Base-by-base conservation (phyloP, 441 rosid genomes). In the Omphalea diandra region DNA sequence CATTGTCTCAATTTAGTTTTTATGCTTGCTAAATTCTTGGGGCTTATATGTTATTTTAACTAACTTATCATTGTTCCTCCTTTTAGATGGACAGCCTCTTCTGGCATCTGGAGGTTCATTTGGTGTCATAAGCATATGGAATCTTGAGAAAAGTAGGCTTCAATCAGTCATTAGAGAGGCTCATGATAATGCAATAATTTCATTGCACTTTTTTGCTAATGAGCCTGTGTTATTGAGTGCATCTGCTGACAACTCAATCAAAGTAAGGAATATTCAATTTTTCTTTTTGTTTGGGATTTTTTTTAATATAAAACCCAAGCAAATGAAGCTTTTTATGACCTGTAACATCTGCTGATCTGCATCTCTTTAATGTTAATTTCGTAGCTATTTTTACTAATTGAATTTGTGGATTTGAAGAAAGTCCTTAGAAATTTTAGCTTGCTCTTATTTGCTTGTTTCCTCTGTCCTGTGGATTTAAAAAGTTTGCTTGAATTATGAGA, bases 171-270 rank as follows among this genome's bases (percentile, higher is more conserved):
- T 95, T 41, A 85, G 87, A 75, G 98, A 95, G 78, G 99, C 99
- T 74, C 98, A 95, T 86, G 96, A 93, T 73, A 87, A 82, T 76
- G 82, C 98, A 55, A 73, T 95, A 65, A 76, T 86, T 76, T 86
- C 97, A 40, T 81, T 95, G 81, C 92, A 88, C 77, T 95, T 93
- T 77, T 87, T 95, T 38, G 98, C 98, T 29, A 90, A 90, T 80
- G 98, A 95, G 77, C 99, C 99, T 69, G 98, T 95, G 68, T 84
- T 95, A 55, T 86, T 95, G 91, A 95, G 99, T 75, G 82, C 98
- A 65, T 88, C 98, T 69, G 82, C 87, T 18, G 99, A 95, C 76
- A 95, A 95, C 84, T 95, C 99, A 31, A 76, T 95, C 38, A 95
- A 95, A 80, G 99, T 95, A 83, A 78, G 84, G 72, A 70, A 33